phyloP scores from a whole-genome alignment of 768 basidiomycete species.

The Termitomyces sp. region DNA sequence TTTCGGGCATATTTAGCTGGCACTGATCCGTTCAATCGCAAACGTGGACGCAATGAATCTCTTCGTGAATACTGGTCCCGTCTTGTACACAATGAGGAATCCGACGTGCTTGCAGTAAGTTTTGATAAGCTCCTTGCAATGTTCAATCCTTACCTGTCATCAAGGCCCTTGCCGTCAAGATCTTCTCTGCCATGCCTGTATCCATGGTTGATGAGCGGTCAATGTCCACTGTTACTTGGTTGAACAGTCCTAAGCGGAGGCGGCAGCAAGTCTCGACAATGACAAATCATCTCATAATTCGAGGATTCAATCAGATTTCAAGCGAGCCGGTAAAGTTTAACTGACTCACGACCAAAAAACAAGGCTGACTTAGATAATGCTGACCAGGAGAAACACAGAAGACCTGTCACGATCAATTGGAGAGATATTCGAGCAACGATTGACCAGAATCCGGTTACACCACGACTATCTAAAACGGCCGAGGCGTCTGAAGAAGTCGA shows the following conservation, averaged over 20 bases:
- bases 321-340: background rate
- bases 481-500: background rate
- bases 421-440: background rate
- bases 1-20: no score
- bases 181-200: conserved; percentile 3
- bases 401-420: background rate
- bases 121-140: background rate
- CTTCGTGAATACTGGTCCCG: background rate
- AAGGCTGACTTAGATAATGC: background rate
- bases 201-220: conserved; percentile 19
- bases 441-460: background rate
- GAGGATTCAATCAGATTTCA: background rate
- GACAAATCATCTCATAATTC: background rate
- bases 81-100: background rate
- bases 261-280: conserved; percentile 11
- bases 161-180: background rate
- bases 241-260: conserved; percentile 14
- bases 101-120: background rate
- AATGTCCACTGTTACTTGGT: conserved; percentile 18
- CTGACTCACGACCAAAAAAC: background rate
- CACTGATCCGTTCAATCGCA: background rate
- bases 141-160: background rate
- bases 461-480: background rate
- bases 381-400: background rate
- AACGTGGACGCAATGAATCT: background rate